Evolutionary conservation across 2,329 filamentous ascomycete genomes (phyloP).

Genomic region (Colletotrichum musae): DNA sequence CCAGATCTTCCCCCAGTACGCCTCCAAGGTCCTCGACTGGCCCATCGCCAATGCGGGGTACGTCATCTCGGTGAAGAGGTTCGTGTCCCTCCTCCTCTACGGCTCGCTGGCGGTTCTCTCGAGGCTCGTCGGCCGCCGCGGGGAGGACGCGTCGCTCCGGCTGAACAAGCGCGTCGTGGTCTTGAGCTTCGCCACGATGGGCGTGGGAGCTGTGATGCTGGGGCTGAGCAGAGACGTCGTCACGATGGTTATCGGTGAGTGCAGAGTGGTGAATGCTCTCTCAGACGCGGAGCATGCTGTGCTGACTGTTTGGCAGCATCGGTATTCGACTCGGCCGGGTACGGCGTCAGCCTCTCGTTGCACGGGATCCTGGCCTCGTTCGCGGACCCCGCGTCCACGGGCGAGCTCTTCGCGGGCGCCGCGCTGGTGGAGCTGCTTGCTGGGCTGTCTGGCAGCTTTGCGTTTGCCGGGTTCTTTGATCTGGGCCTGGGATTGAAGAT

Average conservation of each 20-base stretch:
- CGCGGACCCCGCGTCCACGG: background rate
- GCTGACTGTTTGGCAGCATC: background rate
- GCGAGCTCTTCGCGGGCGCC: slow-evolving; percentile 14
- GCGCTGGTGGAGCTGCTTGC: slow-evolving; percentile 2
- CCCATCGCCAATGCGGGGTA: slow-evolving; percentile 13
- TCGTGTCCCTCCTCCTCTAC: background rate
- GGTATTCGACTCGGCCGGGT: background rate
- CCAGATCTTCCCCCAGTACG: slow-evolving; percentile 2
- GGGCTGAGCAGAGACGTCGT: slow-evolving; percentile 2
- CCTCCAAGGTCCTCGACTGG: slow-evolving; percentile 17
- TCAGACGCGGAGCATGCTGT: background rate
- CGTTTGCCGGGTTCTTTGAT: slow-evolving; percentile 19
- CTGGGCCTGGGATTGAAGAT: background rate
- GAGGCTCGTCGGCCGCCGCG: background rate
- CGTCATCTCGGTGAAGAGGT: slow-evolving; percentile 14
- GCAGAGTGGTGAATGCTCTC: background rate
- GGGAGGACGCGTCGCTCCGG: background rate
- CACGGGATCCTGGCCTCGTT: slow-evolving; percentile 12
- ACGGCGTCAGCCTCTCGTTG: background rate
- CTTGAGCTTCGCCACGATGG: background rate
- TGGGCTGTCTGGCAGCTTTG: slow-evolving; percentile 10
- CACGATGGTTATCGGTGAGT: slow-evolving; percentile 5
- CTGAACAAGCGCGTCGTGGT: slow-evolving; percentile 18
- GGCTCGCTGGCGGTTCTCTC: background rate
- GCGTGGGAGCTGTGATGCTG: background rate